phyloP scores from a whole-genome alignment of 2,329 filamentous ascomycete species.

The Exophiala mesophila region DNA sequence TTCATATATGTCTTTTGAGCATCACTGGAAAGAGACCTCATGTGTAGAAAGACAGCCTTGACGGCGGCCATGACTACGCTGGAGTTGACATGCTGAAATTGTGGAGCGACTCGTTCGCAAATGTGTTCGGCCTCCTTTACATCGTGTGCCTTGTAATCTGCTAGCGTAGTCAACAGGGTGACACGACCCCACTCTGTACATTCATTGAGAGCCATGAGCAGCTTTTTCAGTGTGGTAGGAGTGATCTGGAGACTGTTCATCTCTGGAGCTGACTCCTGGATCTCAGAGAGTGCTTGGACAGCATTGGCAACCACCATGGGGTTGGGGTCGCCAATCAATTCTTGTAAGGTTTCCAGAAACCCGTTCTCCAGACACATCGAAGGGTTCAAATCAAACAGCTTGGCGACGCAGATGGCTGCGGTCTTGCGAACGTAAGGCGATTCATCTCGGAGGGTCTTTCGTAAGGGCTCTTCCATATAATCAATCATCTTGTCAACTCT shows the following conservation, averaged over 20 bases:
- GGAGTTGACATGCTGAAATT: constrained; percentile 97
- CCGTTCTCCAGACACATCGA: constrained; percentile 92
- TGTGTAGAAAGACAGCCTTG: constrained; percentile 95
- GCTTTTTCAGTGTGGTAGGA: constrained; percentile 80
- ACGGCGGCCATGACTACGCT: constrained; percentile 96
- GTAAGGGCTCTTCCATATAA: constrained; percentile 96
- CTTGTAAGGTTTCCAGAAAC: constrained; percentile 87
- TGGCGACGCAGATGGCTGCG: constrained; percentile 94
- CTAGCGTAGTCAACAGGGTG: constrained; percentile 83
- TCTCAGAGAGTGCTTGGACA: constrained; percentile 88
- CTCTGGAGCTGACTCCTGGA: constrained; percentile 83
- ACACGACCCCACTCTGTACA: constrained; percentile 98
- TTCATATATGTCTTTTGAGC: constrained; percentile 81
- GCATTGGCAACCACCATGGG: constrained; percentile 99
- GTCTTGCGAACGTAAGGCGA: constrained; percentile 98
- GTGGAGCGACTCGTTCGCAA: constrained; percentile 89
- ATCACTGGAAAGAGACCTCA: constrained; percentile 76
- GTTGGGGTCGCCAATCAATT: constrained; percentile 94
- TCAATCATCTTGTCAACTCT: constrained; percentile 99
- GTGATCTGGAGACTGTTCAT: constrained; percentile 82
- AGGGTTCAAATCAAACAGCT: constrained; percentile 93
- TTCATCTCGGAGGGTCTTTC: constrained; percentile 94
- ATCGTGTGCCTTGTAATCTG: constrained; percentile 81
- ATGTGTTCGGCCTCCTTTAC: constrained; percentile 97
- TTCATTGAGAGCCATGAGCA: constrained; percentile 93